Conservation (phyloP, 2,329 filamentous ascomycete species). For the Chrysoporthe deuterocubensis region DNA sequence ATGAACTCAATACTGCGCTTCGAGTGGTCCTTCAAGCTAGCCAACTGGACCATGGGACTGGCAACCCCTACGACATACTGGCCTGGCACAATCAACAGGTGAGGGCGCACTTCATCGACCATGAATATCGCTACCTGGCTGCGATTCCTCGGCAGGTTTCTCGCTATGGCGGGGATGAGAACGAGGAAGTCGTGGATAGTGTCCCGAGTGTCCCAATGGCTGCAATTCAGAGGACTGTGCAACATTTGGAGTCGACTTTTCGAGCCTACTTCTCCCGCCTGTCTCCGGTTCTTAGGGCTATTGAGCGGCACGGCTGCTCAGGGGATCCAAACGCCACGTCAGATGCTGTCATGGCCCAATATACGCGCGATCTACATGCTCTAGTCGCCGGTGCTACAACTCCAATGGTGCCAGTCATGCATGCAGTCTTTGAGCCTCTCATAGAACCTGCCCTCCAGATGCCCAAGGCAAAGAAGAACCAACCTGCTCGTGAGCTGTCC, state of each 20-base stretch:
- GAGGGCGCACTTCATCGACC: constrained; percentile 62
- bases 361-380: constrained; percentile 65
- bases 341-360: constrained; percentile 47
- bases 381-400: constrained; percentile 67
- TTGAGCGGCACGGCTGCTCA: constrained; percentile 37
- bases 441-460: constrained; percentile 54
- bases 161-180: neutral
- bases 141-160: constrained; percentile 40
- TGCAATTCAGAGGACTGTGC: constrained; percentile 51
- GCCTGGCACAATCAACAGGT: constrained; percentile 66
- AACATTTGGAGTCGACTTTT: constrained; percentile 63
- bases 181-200: constrained; percentile 43
- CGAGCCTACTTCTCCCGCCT: constrained; percentile 61
- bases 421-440: constrained; percentile 57
- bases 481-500: neutral
- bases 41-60: constrained; percentile 51
- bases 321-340: constrained; percentile 42
- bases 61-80: constrained; percentile 59
- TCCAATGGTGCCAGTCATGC: constrained; percentile 57
- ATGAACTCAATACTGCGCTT: constrained; percentile 56
- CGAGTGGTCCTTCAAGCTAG: constrained; percentile 56
- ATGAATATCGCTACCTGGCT: constrained; percentile 60
- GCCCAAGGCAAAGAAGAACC: constrained; percentile 17
- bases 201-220: constrained; percentile 53
- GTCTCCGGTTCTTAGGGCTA: constrained; percentile 53